A percentile compares a stretch with the other conserved stretches of the same genome.
Evolutionary conservation across 108 stramenopile genomes (phyloP).

Genomic region (Epithemia pelagica): DNA sequence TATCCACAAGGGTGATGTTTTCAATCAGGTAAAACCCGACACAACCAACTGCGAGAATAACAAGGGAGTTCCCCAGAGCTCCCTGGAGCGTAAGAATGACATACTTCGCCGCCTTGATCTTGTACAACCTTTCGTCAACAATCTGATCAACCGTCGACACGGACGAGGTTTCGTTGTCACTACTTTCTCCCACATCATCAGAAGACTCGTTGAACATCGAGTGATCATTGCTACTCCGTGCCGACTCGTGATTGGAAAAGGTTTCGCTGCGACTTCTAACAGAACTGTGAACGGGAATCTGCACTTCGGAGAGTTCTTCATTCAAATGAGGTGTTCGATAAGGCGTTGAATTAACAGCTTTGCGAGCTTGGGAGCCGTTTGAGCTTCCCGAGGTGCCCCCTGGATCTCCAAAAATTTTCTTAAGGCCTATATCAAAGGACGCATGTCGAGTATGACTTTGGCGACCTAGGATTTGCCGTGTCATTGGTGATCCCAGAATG

Average conservation of each 20-base stretch:
- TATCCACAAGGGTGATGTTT: slow-evolving; percentile 48
- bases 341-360: not conserved
- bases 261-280: not conserved
- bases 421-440: slow-evolving; percentile 28
- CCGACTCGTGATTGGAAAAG: not conserved
- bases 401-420: not conserved
- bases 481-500: slow-evolving; percentile 29
- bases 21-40: slow-evolving; percentile 82
- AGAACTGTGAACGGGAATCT: not conserved
- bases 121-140: slow-evolving; percentile 28
- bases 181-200: slow-evolving; percentile 16
- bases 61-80: slow-evolving; percentile 69
- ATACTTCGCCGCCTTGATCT: slow-evolving; percentile 67
- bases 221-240: not conserved
- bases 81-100: slow-evolving; percentile 70
- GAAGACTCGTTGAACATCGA: slow-evolving; percentile 1
- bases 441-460: slow-evolving; percentile 41
- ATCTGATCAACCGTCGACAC: slow-evolving; percentile 22
- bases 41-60: slow-evolving; percentile 74
- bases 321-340: not conserved
- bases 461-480: slow-evolving; percentile 27
- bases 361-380: not conserved
- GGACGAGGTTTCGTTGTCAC: slow-evolving; percentile 23
- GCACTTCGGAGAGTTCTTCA: not conserved
- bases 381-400: not conserved